phyloP scores from a whole-genome alignment of 495 filamentous ascomycete genomes.

The Apodospora peruviana region DNA sequence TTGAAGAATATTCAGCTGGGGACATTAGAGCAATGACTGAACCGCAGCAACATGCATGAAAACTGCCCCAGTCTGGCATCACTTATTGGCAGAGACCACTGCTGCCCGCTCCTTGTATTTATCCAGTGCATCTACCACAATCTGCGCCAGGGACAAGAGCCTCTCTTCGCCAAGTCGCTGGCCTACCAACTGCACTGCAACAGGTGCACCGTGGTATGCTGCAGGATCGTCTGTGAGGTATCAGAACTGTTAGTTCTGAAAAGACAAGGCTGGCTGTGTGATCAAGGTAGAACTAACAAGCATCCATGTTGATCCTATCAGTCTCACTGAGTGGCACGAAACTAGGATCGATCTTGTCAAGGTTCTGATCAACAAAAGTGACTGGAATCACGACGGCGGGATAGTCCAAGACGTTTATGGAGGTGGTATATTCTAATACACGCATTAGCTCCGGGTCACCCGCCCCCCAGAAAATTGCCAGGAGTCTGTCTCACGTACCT shows the following conservation, averaged over 20 bases:
- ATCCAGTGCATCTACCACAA: constrained; percentile 5
- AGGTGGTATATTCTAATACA: constrained; percentile 20
- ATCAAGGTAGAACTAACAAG: not conserved
- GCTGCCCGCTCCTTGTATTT: not conserved
- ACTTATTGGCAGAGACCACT: too few relatives aligned
- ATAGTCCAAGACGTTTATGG: constrained; percentile 37
- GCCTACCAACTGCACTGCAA: constrained; percentile 32
- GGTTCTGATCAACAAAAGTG: constrained; percentile 29
- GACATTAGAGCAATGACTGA: too few relatives aligned
- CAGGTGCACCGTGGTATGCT: constrained; percentile 30
- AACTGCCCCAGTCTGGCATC: too few relatives aligned
- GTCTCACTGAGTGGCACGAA: constrained; percentile 4
- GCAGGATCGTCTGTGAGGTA: constrained; percentile 27
- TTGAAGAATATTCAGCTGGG: not conserved
- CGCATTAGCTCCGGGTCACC: too few relatives aligned
- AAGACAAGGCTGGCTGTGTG: not conserved
- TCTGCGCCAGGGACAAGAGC: constrained; percentile 24
- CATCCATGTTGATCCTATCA: constrained; percentile 6
- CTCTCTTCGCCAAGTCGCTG: constrained; percentile 29
- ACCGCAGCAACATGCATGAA: too few relatives aligned
- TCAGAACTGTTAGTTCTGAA: not conserved
- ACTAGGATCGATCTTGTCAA: constrained; percentile 15
- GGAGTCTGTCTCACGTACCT: not conserved
- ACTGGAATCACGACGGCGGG: constrained; percentile 37
- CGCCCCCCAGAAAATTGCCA: too few relatives aligned